Evolutionary conservation across 2,329 filamentous ascomycete species (phyloP), one percentile per base, ranked within the genome.

Genomic region (Alternaria gaisen): DNA sequence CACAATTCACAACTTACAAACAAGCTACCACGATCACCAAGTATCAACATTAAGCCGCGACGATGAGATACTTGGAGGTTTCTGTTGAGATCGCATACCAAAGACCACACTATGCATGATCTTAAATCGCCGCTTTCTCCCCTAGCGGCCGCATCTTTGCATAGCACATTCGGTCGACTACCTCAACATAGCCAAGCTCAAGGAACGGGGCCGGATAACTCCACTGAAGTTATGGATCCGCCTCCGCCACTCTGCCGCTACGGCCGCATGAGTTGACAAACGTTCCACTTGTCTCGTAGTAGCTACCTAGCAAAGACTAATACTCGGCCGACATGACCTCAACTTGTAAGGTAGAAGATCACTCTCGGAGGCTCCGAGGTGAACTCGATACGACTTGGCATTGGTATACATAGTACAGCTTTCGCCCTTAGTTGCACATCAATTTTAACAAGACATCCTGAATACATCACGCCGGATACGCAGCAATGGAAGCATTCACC

Each of bases 401-500:
- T 34, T 36, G 30, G 30, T 50, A 50, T 50, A 50, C 32, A 38
- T 36, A 38, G 46, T 24, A 24, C 12, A 36, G 20, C 46, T 12
- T 32, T 50, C 22, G 46, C 32, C 20, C 14, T 24, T 26, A 16
- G 12, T n/a, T 38, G 32, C 32, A 32, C 16, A 38, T 38, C 1
- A n/a, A n/a, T 50, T 16, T 14, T 8, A 14, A 16, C 34, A 38
- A 22, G 24, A 38, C 7, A 22, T 20, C 22, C 16, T 38, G 16
- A 26, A 46, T 24, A 34, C 10, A 36, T 41, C 22, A 38, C 40
- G 20, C 16, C 10, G 10, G 5, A 40, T 36, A 44, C 9, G 16
- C n/a, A 18, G 54, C 16, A n/a, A 76, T 76, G 72, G 72, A 76
- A 28, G 54, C 53, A 4, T 71, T 76, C 55, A 51, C 63, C 20